phyloP scores from a whole-genome alignment of 2,329 filamentous ascomycete genomes.

The Pseudogymnoascus destructans region DNA sequence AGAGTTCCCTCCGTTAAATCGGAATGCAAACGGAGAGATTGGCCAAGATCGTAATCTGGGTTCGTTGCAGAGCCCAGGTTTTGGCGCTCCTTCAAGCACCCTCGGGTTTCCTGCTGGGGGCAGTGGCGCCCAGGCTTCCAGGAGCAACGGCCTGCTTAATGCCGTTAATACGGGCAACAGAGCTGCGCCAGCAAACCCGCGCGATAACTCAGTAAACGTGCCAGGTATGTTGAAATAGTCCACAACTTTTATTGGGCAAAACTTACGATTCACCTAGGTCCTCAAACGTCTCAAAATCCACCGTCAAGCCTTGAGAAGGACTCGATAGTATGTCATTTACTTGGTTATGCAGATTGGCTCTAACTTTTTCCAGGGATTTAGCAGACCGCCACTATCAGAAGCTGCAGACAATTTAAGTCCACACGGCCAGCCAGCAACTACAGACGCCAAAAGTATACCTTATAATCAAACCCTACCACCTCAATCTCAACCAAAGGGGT shows the following conservation, averaged over 20 bases:
- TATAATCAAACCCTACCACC: background rate
- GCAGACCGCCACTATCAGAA: background rate
- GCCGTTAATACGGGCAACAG: conserved; percentile 48
- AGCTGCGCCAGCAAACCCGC: conserved; percentile 21
- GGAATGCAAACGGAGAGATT: conserved; percentile 44
- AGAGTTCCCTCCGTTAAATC: conserved; percentile 49
- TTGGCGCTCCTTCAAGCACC: conserved; percentile 35
- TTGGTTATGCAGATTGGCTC: background rate
- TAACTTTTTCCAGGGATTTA: background rate
- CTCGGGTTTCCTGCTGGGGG: conserved; percentile 24
- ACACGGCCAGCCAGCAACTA: background rate
- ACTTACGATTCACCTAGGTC: background rate
- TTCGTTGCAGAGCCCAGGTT: conserved; percentile 43
- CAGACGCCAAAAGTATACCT: background rate
- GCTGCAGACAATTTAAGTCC: background rate
- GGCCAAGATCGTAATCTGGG: conserved; percentile 40
- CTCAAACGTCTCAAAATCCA: background rate
- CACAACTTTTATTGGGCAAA: background rate
- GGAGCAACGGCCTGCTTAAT: conserved; percentile 50
- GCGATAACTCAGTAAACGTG: background rate
- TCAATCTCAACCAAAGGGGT: background rate
- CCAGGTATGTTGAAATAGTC: background rate
- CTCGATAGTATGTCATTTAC: background rate
- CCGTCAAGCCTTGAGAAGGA: background rate
- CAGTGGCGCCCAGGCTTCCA: conserved; percentile 30